Evolutionary conservation across 2,329 filamentous ascomycete genomes (phyloP), one percentile per base, ranked within the genome.

Genomic region (Arthrobotrys sphaeroides): DNA sequence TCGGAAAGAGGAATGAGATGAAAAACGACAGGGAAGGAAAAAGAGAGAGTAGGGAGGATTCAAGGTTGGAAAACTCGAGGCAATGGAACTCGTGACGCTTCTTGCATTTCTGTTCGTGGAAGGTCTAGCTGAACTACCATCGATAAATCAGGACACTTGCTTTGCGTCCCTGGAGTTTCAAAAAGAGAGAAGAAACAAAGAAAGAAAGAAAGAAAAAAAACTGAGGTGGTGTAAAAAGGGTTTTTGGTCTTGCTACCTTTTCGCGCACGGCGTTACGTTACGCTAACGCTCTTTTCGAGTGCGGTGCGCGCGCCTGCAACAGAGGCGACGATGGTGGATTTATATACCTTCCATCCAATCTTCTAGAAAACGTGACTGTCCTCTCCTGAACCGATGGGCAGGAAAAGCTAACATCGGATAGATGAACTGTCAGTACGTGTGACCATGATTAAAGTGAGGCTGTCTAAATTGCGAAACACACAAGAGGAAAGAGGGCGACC

Each of bases 281-380:
- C n/a, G 16, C 12, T 33, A 33, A 53, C 12, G 47, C 16, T 33
- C 22, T 31, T 18, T 47, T 47, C 2, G n/a, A n/a, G n/a, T n/a
- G 7, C 22, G 31, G 26, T 33, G 47, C 47, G 47, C 47, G 47
- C 24, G 40, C 40, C 13, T 12, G n/a, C n/a, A n/a, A n/a, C n/a
- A 55, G 31, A 16, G 10, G 51, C 31, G 31, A 55, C 20, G 9
- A 12, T 38, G 6, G 49, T 18, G 26, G 24, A 18, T 45, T 57
- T 57, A 67, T 67, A 67, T 40, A 53, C 18, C 20, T 55, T 66
- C 36, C 36, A 42, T 28, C 22, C 47, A 57, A 22, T 42, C 2
- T 57, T 57, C 62, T 47, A 57, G 47, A 57, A 67, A 22, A 28
- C 31, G 62, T 67, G 62, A 67, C 62, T 67, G 62, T 66, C 12